phyloP scores from a whole-genome alignment of 371 early-diverging fungal species.

The Amoeboaphelidium protococcarum region DNA sequence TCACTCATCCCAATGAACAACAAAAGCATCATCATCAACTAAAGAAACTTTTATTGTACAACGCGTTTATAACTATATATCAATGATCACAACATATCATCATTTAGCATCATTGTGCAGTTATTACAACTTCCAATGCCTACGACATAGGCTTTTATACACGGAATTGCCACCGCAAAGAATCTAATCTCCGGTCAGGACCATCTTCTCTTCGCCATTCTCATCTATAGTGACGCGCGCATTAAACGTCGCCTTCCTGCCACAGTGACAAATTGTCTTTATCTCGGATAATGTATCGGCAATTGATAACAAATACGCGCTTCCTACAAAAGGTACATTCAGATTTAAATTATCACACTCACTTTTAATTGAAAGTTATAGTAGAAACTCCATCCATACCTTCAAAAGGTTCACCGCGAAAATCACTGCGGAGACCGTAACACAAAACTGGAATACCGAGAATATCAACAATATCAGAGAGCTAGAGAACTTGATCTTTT shows the following conservation, averaged over 20 bases:
- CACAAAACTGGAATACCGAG: background rate
- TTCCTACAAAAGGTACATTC: background rate
- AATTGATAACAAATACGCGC: background rate
- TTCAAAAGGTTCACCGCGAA: background rate
- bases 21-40: no score
- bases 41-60: no score
- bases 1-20: no score
- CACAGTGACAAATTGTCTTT: constrained; percentile 1
- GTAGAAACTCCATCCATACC: no score
- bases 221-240: background rate
- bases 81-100: no score
- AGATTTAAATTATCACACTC: no score
- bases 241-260: background rate
- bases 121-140: no score
- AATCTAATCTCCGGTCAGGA: background rate
- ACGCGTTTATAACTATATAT: no score
- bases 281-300: background rate
- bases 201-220: background rate
- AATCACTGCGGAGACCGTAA: constrained; percentile 1
- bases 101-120: no score
- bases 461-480: background rate
- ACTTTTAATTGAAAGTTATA: no score
- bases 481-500: background rate
- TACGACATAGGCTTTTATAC: background rate
- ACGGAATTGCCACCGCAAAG: background rate